phyloP scores from a whole-genome alignment of 108 stramenopile species.

The Fragilariopsis cylindrus region DNA sequence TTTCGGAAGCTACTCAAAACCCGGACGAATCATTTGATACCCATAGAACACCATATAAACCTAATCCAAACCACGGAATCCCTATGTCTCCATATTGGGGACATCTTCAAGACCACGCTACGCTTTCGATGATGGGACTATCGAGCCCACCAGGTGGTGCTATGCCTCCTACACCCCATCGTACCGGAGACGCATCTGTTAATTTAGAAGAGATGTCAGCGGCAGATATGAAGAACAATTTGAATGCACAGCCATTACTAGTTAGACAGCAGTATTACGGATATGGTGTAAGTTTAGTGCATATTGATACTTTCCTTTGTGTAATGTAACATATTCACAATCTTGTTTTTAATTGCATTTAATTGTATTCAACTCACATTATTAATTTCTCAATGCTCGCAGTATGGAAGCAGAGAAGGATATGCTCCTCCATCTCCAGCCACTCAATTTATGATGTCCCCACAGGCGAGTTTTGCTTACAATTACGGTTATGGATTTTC shows the following conservation, averaged over 20 bases:
- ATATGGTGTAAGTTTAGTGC: conserved; percentile 19
- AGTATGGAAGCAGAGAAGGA: conserved; percentile 32
- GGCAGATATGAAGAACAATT: conserved; percentile 21
- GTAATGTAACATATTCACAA: neutral
- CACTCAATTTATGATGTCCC: conserved; percentile 67
- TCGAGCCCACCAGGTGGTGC: conserved; percentile 33
- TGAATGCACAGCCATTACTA: conserved; percentile 49
- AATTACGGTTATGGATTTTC: conserved; percentile 39
- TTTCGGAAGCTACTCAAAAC: neutral
- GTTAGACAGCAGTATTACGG: conserved; percentile 33
- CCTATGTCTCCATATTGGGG: conserved; percentile 58
- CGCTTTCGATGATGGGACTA: conserved; percentile 47
- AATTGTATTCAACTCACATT: neutral
- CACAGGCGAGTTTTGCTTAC: conserved; percentile 44
- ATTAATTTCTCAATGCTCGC: neutral
- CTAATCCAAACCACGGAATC: conserved; percentile 10
- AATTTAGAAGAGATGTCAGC: conserved; percentile 14
- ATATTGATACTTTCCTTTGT: neutral
- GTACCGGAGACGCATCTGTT: conserved; percentile 1
- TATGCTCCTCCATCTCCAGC: conserved; percentile 61
- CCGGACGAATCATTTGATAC: conserved; percentile 21
- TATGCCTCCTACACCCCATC: conserved; percentile 28
- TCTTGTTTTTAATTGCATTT: neutral
- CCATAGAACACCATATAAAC: conserved; percentile 39
- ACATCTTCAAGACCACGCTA: conserved; percentile 48